These are phyloP conservation scores for Beta lomatogona DNA, from an alignment of 179 eudicot species.

Conservation along the genomic window DNA sequence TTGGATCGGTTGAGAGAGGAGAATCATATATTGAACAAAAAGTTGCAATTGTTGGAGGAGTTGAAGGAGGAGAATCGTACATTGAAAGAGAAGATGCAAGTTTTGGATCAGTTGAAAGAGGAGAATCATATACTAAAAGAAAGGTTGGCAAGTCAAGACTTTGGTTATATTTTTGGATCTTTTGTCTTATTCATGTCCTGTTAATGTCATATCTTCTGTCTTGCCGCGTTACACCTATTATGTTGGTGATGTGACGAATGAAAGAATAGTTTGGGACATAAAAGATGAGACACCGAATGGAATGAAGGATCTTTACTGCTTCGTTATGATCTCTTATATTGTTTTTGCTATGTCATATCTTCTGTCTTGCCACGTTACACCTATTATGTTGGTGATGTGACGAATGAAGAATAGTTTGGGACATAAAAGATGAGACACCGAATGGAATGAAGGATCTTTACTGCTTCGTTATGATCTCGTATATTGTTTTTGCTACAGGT, in stretches of 20 bases:
- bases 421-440: background rate
- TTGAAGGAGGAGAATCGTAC: constrained; percentile 13
- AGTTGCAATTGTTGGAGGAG: constrained; percentile 29
- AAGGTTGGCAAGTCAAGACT: constrained; percentile 40
- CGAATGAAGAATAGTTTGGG: background rate
- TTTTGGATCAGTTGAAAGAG: constrained; percentile 53
- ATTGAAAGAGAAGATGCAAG: constrained; percentile 20
- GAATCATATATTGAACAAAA: constrained; percentile 56
- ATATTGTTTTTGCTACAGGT: constrained; percentile 38
- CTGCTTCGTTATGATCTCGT: background rate
- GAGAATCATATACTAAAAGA: constrained; percentile 64
- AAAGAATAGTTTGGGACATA: background rate
- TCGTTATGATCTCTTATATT: too few species aligned
- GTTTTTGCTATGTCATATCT: too few species aligned
- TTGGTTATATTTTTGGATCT: background rate
- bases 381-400: background rate
- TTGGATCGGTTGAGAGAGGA: constrained; percentile 59
- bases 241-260: background rate
- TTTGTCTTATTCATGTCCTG: background rate
- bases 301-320: background rate
- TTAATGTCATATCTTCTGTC: background rate
- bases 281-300: constrained; percentile 9
- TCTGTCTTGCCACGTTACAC: background rate
- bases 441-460: background rate
- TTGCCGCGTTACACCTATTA: background rate